Evolutionary conservation across 164 flowering plant species (phyloP), one percentile per base, ranked within the genome.

Genomic region (Platanus orientalis): DNA sequence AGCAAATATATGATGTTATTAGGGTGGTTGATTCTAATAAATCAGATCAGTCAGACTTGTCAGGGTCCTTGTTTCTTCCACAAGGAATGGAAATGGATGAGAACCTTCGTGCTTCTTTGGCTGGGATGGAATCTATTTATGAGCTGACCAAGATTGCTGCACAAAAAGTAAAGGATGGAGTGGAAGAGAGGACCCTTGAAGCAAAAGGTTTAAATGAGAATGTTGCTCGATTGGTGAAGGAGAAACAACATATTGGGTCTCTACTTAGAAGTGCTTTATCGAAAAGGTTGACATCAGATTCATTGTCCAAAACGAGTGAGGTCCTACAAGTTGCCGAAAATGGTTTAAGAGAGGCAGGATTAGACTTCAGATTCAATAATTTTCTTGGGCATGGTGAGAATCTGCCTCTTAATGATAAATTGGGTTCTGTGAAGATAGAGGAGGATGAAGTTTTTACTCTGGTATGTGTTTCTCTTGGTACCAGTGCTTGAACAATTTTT

Each of bases 221-320:
- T 1, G 81, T 88, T 67, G 69, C 74, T 61, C 83, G 71, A 59
- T 75, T 90, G 65, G 72, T 83, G 36, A 83, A 79, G 69, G 97
- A 93, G 82, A 90, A 93, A 78, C 87, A 83, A 58, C 93, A 93
- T 59, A 83, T 93, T 61, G 98, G 96, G 32, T 80, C 86, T 27
- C 69, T 93, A 58, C 91, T 93, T 28, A 85, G 96, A 78, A 83
- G 90, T 77, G 90, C 94, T 51, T 78, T 93, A 74, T 83, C 96
- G 7, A 80, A 75, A 69, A 84, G 86, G 66, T 71, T 78, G 73
- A 54, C 73, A 30, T 69, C 71, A 7, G 87, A 81, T 70, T 74
- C 72, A 54, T 69, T 82, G 39, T 78, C 90, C 28, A 79, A 80
- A 68, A 82, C 83, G 6, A 82, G 69, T 58, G 83, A 83, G 29